A percentile compares a stretch with the other conserved stretches of the same genome.
phyloP scores from a whole-genome alignment of 2,329 filamentous ascomycete species.

The Fusarium sp. region DNA sequence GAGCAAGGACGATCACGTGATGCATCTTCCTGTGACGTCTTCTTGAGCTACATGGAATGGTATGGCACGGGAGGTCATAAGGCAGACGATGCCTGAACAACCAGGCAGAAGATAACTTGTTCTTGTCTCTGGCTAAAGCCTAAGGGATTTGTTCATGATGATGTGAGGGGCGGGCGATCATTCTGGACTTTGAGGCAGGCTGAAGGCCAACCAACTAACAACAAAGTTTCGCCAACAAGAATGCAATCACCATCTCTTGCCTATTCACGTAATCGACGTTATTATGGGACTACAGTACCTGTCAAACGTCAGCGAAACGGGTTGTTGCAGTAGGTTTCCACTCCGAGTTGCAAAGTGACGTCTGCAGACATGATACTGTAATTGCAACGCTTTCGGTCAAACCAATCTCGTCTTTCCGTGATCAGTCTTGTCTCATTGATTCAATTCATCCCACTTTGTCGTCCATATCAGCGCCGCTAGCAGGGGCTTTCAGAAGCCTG shows the following conservation, averaged over 20 bases:
- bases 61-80: neutral
- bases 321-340: slow-evolving; percentile 31
- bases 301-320: slow-evolving; percentile 31
- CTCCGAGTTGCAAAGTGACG: slow-evolving; percentile 21
- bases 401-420: slow-evolving; percentile 15
- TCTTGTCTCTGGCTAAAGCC: slow-evolving; percentile 24
- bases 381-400: slow-evolving; percentile 18
- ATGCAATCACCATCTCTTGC: slow-evolving; percentile 27
- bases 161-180: slow-evolving; percentile 19
- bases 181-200: slow-evolving; percentile 22
- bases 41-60: neutral
- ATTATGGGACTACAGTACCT: slow-evolving; percentile 16
- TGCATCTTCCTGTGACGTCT: slow-evolving; percentile 30
- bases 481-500: slow-evolving; percentile 27
- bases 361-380: slow-evolving; percentile 13
- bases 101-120: slow-evolving; percentile 6
- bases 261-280: slow-evolving; percentile 22
- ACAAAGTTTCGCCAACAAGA: slow-evolving; percentile 19
- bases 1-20: slow-evolving; percentile 37
- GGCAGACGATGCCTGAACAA: neutral
- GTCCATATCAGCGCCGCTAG: slow-evolving; percentile 23
- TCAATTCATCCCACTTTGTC: neutral
- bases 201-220: slow-evolving; percentile 11
- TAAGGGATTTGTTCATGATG: slow-evolving; percentile 27
- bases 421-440: slow-evolving; percentile 13